Base-by-base conservation (phyloP, 1,284 basidiomycete genomes). In the Rhizoctonia solani region DNA sequence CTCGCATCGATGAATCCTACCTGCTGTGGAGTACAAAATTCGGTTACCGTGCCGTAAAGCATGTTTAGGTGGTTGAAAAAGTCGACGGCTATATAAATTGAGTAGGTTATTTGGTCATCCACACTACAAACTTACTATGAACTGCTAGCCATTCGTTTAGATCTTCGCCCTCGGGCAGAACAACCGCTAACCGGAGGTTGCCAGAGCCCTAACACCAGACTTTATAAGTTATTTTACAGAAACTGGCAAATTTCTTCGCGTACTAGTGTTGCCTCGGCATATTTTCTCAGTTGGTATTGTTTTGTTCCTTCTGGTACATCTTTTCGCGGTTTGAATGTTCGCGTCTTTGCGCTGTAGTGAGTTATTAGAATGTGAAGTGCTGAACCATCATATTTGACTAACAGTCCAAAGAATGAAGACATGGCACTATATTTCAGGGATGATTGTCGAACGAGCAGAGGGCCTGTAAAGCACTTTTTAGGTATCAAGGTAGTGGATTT, bases 11-110 rank as follows among this genome's bases (percentile, higher is more conserved):
- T 14, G 19, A 19, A 6, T 3, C 27, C 58, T 75, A 90, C 93
- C 83, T 96, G 92, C 74, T 93, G 86, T 16, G 89, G 83, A n/a
- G 92, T 96, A 77, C 95, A 98, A 75, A 98, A 98, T 78, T 98
- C 95, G 4, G 94, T 95, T 19, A 98, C 87, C 3, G 94, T 97
- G 8, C 95, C 95, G 74, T 97, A 98, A 13, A 96, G 80, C 93
- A 96, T 96, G 77, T 96, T 96, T 71, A 96, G 79, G 76, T 96
- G 93, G 75, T 96, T 96, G 82, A 96, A 96, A 78, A 96, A 96
- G 76, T 96, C 93, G 67, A 96, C 93, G 37, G 92, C 93, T 96
- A 73, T 4, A 21, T 16, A n/a, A 49, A 54, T 25, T 23, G 19
- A 30, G 4, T 37, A 50, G 61, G 49, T 54, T 52, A 21, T 52